Evolutionary conservation across 2,329 filamentous ascomycete genomes (phyloP).

Genomic region (Cadophora gregata): DNA sequence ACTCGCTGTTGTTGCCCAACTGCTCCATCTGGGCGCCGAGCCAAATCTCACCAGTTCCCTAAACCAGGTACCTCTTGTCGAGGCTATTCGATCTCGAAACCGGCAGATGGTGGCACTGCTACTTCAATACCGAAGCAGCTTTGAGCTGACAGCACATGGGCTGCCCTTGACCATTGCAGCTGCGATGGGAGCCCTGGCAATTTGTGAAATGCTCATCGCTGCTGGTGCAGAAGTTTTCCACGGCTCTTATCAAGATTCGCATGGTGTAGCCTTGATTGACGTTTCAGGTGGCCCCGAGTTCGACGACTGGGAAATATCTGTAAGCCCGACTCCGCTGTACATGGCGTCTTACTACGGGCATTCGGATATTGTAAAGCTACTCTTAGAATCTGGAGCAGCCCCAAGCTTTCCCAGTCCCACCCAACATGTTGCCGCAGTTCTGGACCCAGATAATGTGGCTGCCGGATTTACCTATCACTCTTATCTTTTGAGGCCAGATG

Average conservation of each 20-base stretch:
- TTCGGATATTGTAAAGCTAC: conserved; percentile 2
- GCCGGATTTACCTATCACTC: no score
- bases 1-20: no score
- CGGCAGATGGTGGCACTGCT: no score
- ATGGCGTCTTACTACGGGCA: conserved; percentile 21
- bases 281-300: no score
- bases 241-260: background rate
- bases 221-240: conserved; percentile 1
- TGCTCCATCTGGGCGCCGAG: no score
- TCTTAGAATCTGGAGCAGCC: conserved; percentile 9
- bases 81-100: no score
- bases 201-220: background rate
- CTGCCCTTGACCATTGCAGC: conserved; percentile 17
- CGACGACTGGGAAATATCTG: no score
- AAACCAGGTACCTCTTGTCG: no score
- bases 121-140: background rate
- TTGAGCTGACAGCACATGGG: background rate
- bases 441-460: no score
- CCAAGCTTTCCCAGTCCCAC: conserved; percentile 9
- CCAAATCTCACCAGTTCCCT: no score
- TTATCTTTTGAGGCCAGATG: no score
- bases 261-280: background rate
- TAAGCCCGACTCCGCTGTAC: conserved; percentile 18
- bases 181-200: background rate
- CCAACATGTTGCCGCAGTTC: background rate